Conservation (phyloP, 1,284 basidiomycete species). For the Veloboletus limbatus region DNA sequence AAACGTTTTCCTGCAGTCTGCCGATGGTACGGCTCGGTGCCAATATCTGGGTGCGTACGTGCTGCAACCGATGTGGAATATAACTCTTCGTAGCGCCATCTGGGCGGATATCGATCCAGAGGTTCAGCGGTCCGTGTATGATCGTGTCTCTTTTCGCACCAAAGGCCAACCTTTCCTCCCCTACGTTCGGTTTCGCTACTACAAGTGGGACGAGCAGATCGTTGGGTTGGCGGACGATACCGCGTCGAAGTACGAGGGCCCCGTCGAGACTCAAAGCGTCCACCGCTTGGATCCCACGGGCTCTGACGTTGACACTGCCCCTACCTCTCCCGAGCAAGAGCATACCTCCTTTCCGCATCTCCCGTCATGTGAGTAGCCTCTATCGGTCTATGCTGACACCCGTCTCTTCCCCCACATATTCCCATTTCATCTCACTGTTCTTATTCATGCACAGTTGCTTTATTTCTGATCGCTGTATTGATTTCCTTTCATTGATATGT, state of each 20-base stretch:
- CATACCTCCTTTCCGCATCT: not conserved
- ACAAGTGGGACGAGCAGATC: constrained; percentile 23
- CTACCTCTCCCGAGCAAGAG: not conserved
- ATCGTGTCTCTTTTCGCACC: constrained; percentile 5
- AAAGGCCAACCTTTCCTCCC: constrained; percentile 8
- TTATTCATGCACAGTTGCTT: too few relatives aligned
- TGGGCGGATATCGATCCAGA: constrained; percentile 18
- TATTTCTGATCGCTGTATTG: too few relatives aligned
- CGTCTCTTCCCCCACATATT: not conserved
- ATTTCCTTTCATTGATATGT: too few relatives aligned
- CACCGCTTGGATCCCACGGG: not conserved
- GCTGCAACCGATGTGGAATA: constrained; percentile 6
- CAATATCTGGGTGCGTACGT: constrained; percentile 29
- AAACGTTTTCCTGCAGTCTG: constrained; percentile 26
- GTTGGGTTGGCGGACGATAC: constrained; percentile 17
- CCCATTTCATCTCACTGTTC: too few relatives aligned
- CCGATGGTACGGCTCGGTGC: not conserved
- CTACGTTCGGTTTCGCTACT: constrained; percentile 15
- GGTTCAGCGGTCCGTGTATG: constrained; percentile 5
- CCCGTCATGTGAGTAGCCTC: constrained; percentile 8
- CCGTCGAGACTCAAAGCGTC: too few relatives aligned
- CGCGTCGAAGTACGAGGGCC: too few relatives aligned
- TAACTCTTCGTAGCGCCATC: not conserved
- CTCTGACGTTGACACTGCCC: not conserved
- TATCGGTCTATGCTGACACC: constrained; percentile 6